phyloP scores from a whole-genome alignment of 495 filamentous ascomycete species.

The Xylaria flabelliformis region DNA sequence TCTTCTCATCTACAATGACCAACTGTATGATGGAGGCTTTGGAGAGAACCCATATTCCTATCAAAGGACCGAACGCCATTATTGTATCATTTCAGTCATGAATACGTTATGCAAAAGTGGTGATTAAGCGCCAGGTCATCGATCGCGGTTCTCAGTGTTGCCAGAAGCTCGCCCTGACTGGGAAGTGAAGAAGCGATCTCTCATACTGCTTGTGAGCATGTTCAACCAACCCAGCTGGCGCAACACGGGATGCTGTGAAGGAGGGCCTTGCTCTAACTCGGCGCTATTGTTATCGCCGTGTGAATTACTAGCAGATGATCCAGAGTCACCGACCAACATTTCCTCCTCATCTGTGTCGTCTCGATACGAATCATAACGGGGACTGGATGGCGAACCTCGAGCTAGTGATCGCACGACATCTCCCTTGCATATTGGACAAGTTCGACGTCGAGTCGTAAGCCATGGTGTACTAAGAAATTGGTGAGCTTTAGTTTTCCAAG shows the following conservation, averaged over 20 bases:
- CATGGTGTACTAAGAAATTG: slow-evolving; percentile 81
- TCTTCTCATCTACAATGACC: not conserved
- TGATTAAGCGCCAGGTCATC: slow-evolving; percentile 4
- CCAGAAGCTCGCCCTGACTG: slow-evolving; percentile 9
- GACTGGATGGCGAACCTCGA: slow-evolving; percentile 52
- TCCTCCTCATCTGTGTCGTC: slow-evolving; percentile 58
- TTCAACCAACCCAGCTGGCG: slow-evolving; percentile 36
- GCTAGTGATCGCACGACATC: slow-evolving; percentile 79
- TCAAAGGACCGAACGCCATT: slow-evolving; percentile 23
- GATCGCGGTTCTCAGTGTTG: slow-evolving; percentile 26
- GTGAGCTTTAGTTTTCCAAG: slow-evolving; percentile 31
- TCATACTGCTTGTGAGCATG: slow-evolving; percentile 33
- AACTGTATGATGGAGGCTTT: not conserved
- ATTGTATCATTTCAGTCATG: slow-evolving; percentile 26
- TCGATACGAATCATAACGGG: slow-evolving; percentile 55
- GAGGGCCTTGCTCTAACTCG: slow-evolving; percentile 42
- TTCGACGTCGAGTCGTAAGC: slow-evolving; percentile 91
- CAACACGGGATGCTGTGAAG: slow-evolving; percentile 24
- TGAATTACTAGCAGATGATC: slow-evolving; percentile 34
- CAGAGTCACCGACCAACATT: slow-evolving; percentile 28
- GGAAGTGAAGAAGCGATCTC: slow-evolving; percentile 29
- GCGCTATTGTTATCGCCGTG: slow-evolving; percentile 28
- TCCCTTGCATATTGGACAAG: slow-evolving; percentile 97
- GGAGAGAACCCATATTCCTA: slow-evolving; percentile 2
- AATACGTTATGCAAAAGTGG: slow-evolving; percentile 25